Evolutionary conservation across 2,329 filamentous ascomycete species (phyloP).

Genomic region (Eutypella sp.): DNA sequence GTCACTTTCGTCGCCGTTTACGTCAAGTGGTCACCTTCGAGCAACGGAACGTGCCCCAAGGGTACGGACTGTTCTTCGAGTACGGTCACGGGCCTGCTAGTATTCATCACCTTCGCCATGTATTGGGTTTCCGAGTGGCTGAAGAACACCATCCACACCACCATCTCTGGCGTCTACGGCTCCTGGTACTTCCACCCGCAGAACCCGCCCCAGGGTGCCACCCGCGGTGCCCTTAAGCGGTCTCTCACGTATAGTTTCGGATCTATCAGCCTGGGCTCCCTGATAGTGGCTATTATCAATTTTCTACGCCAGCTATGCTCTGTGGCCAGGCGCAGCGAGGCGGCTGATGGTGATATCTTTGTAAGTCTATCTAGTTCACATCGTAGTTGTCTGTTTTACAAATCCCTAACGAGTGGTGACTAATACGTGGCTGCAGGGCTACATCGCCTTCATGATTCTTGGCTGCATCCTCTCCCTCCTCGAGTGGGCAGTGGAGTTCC

Average conservation of each 20-base stretch:
- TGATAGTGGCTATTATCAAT: slow-evolving; percentile 84
- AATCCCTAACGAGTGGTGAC: background rate
- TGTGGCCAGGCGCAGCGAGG: slow-evolving; percentile 63
- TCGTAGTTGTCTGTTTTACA: background rate
- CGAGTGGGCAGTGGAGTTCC: slow-evolving; percentile 80
- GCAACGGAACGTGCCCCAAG: slow-evolving; percentile 47
- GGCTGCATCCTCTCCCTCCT: slow-evolving; percentile 72
- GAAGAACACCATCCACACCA: slow-evolving; percentile 89
- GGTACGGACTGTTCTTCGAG: slow-evolving; percentile 61
- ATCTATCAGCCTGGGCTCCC: slow-evolving; percentile 79
- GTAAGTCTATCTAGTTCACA: slow-evolving; percentile 29
- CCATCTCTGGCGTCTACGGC: slow-evolving; percentile 82
- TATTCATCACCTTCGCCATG: slow-evolving; percentile 83
- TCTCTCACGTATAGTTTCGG: slow-evolving; percentile 89
- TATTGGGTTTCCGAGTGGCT: slow-evolving; percentile 94
- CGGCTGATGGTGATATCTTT: slow-evolving; percentile 63
- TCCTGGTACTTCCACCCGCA: slow-evolving; percentile 82
- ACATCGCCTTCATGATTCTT: slow-evolving; percentile 67
- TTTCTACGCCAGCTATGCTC: slow-evolving; percentile 77
- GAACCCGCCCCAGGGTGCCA: slow-evolving; percentile 70
- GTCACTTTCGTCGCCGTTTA: slow-evolving; percentile 85
- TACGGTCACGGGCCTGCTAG: slow-evolving; percentile 76
- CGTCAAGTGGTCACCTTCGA: slow-evolving; percentile 68
- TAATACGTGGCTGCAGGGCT: slow-evolving; percentile 15
- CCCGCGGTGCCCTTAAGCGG: slow-evolving; percentile 75